Conservation (phyloP, 371 early-diverging fungal species). For the Haplosporangium sp. region DNA sequence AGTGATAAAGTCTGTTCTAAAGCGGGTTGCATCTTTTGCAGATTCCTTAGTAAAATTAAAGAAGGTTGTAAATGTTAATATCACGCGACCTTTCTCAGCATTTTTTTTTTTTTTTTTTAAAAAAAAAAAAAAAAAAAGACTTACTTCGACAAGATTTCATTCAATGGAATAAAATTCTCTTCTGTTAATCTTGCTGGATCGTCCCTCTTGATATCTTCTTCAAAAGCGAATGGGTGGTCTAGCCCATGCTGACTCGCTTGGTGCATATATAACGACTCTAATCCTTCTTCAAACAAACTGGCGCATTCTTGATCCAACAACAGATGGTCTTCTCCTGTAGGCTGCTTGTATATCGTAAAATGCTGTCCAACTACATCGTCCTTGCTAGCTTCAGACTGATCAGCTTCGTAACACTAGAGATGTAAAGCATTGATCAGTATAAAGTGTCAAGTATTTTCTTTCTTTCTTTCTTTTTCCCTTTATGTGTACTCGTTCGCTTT, state of each 20-base stretch:
- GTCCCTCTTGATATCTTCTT: conserved; percentile 12
- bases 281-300: conserved; percentile 31
- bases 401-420: conserved; percentile 37
- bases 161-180: conserved; percentile 28
- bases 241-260: conserved; percentile 10
- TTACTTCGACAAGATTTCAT: conserved; percentile 28
- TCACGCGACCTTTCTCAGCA: too few relatives aligned
- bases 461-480: neutral
- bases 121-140: neutral
- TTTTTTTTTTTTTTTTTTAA: too few relatives aligned
- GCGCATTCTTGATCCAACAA: conserved; percentile 40
- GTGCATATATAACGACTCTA: conserved; percentile 22
- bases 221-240: conserved; percentile 10
- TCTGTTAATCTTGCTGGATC: conserved; percentile 23
- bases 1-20: conserved; percentile 38
- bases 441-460: neutral
- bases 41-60: conserved; percentile 16
- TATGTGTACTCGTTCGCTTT: neutral
- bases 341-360: conserved; percentile 31
- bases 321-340: conserved; percentile 42
- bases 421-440: neutral
- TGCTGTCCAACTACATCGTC: conserved; percentile 43
- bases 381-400: conserved; percentile 37
- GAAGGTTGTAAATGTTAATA: neutral
- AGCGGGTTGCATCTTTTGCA: conserved; percentile 34